Conservation (phyloP, 176 grass and related monocot species). For the Triticum timopheevii region DNA sequence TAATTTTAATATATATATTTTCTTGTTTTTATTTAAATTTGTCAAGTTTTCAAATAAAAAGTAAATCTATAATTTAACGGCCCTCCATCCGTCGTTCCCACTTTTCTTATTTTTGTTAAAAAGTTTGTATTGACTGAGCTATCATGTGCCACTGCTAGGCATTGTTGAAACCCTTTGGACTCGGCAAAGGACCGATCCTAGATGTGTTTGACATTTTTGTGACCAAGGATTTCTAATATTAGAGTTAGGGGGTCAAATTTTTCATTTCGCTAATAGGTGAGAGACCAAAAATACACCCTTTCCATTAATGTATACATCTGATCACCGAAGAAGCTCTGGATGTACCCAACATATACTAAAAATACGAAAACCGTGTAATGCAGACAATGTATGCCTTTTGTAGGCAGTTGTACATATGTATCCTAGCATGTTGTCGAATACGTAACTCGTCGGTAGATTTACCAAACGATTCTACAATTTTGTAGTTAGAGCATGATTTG, state of each 20-base stretch:
- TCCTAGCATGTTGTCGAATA: background rate
- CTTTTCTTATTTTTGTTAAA: too few relatives aligned
- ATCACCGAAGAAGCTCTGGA: background rate
- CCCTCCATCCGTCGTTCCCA: too few relatives aligned
- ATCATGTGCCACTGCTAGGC: too few relatives aligned
- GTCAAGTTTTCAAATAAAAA: background rate
- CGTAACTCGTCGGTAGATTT: background rate
- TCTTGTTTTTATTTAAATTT: background rate
- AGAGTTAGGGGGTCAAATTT: too few relatives aligned
- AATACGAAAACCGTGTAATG: background rate
- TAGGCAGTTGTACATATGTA: background rate
- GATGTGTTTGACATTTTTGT: too few relatives aligned
- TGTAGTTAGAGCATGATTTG: background rate
- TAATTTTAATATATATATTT: background rate
- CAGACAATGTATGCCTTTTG: background rate
- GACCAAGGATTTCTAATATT: too few relatives aligned
- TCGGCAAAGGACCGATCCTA: too few relatives aligned
- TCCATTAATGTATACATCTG: background rate
- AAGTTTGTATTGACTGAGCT: too few relatives aligned
- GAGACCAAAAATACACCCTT: background rate
- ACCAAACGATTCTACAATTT: background rate
- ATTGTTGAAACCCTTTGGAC: too few relatives aligned
- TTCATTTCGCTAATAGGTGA: background rate
- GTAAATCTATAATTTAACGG: background rate
- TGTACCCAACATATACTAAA: background rate